Percentiles rank a stretch among this genome's conserved stretches.
Conservation (phyloP, 78 protist species). For the Mastigamoeba balamuthi region DNA sequence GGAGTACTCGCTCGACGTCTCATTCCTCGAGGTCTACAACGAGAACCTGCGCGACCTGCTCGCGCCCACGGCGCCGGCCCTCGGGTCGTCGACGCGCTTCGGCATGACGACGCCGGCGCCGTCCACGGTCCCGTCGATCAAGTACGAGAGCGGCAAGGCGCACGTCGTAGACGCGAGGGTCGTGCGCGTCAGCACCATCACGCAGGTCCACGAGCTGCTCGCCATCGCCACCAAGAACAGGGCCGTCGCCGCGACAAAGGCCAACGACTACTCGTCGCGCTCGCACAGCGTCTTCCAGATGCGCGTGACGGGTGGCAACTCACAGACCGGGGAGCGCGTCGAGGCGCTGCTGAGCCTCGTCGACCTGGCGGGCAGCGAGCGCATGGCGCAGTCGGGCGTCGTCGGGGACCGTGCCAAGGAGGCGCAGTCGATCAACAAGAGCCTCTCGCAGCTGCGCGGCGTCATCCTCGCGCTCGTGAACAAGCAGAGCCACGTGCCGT, state of each 20-base stretch:
- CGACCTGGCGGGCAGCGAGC: slow-evolving; percentile 68
- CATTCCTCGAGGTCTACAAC: not conserved
- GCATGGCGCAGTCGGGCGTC: not conserved
- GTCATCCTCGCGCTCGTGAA: slow-evolving; percentile 39
- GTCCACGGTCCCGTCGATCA: not conserved
- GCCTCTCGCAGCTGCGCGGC: slow-evolving; percentile 24
- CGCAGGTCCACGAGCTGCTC: slow-evolving; percentile 1
- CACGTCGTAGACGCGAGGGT: not conserved
- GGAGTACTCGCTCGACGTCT: not conserved
- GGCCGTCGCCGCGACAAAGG: not conserved
- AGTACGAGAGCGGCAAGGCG: not conserved
- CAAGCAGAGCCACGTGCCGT: slow-evolving; percentile 24
- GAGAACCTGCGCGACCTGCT: not conserved
- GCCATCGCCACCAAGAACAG: not conserved
- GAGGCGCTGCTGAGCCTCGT: slow-evolving; percentile 23
- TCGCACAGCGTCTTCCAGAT: slow-evolving; percentile 1
- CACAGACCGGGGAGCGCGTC: not conserved
- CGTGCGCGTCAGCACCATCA: not conserved
- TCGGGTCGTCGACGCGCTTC: too few relatives aligned
- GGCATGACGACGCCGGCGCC: not conserved
- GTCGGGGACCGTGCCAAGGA: not conserved
- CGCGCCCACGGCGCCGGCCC: not conserved
- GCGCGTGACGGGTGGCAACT: not conserved
- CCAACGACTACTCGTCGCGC: slow-evolving; percentile 1
- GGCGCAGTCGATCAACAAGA: slow-evolving; percentile 48